Conservation (phyloP, 1,284 basidiomycete species). For the Apiotrichum gracile region DNA sequence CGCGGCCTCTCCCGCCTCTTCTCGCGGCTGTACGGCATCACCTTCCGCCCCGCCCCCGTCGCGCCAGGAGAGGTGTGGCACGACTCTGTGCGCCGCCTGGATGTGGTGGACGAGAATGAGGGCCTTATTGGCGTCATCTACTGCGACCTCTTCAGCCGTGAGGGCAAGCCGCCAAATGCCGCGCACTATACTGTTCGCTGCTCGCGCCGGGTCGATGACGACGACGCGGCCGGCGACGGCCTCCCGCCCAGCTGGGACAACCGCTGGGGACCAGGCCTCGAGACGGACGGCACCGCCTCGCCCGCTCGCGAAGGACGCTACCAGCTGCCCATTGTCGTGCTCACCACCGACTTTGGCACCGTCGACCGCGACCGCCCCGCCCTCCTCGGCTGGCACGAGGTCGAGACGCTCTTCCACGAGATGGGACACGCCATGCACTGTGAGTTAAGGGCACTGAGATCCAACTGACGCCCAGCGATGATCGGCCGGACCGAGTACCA, state of each 20-base stretch:
- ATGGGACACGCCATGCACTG: conserved; percentile 99
- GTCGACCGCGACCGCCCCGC: conserved; percentile 58
- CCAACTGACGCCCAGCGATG: conserved; percentile 60
- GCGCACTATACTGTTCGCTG: conserved; percentile 98
- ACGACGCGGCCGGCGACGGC: conserved; percentile 66
- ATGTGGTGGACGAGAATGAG: conserved; percentile 73
- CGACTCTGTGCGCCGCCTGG: conserved; percentile 76
- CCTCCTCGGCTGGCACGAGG: conserved; percentile 84
- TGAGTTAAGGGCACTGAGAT: conserved; percentile 54
- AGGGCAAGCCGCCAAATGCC: conserved; percentile 82
- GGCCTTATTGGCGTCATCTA: conserved; percentile 91
- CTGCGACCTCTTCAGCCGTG: conserved; percentile 79
- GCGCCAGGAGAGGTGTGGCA: conserved; percentile 83
- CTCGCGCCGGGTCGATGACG: conserved; percentile 83
- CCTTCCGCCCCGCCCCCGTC: conserved; percentile 60
- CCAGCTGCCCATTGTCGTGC: conserved; percentile 85
- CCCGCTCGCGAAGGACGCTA: conserved; percentile 61
- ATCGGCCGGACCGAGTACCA: conserved; percentile 95
- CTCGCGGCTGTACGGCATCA: conserved; percentile 77
- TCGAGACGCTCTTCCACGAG: conserved; percentile 93
- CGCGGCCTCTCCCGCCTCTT: conserved; percentile 81
- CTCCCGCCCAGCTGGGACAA: conserved; percentile 38
- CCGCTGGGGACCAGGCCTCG: conserved; percentile 34
- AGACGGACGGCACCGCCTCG: conserved; percentile 35
- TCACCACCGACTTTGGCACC: conserved; percentile 79